Evolutionary conservation across 75 land plant genomes (phyloP), one percentile per base, ranked within the genome.

Genomic region (Adiantum capillusveneris): DNA sequence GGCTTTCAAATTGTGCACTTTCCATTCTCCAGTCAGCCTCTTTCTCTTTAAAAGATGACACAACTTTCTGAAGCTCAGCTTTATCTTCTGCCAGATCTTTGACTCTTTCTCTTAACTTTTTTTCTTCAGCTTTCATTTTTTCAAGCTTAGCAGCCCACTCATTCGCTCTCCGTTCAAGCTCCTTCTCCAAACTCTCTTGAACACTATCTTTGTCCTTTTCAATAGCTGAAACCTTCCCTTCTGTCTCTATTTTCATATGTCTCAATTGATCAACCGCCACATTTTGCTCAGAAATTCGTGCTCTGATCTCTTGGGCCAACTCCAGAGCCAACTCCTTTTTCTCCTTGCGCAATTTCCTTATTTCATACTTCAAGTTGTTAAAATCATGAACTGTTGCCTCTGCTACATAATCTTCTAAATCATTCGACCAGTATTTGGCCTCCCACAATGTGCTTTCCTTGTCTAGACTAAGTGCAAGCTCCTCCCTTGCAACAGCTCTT

Each of bases 61-160:
- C 17, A 42, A 57, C 56, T 56, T 65, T 72, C 1, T 72, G 69
- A 25, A 72, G 53, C 41, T 41, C 42, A 6, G 56, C 44, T 53
- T 59, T 72, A 30, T 72, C 75, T 29, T 72, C 75, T 59, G 70
- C 63, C 26, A 72, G 30, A 12, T 45, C 36, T 62, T 53, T 57
- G 16, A 72, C 70, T 27, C 63, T 58, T 29, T 59, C 59, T 27
- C 63, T 29, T 27, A 72, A 44, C 13, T 57, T 17, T 0, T 44
- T 66, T 1, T 72, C 75, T 6, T 72, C 69, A 11, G 34, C 16
- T 37, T 31, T 52, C 37, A 46, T 29, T 29, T 65, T 65, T 30
- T 59, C 62, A 0, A 62, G 53, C 42, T 70, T 70, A n/a, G 25
- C 41, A 13, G 22, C 49, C 66, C 60, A 57, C 1, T 37, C 44